Conservation (phyloP, 805 yeast species). For the Cyberlindnera galapagoensis region DNA sequence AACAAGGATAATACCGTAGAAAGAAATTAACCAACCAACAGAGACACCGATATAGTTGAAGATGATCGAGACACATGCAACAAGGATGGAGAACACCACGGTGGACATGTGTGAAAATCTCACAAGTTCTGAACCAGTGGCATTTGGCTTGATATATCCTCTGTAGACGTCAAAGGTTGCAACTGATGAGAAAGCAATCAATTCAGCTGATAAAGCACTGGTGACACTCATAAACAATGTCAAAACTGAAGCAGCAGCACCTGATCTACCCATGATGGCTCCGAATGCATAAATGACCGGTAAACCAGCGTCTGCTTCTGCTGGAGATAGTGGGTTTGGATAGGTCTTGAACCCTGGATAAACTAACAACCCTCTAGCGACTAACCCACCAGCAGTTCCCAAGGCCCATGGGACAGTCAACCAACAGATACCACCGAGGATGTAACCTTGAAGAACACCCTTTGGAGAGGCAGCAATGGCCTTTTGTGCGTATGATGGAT, state of each 20-base stretch:
- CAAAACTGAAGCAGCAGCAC: constrained; percentile 34
- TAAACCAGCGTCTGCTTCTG: constrained; percentile 34
- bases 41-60: constrained; percentile 38
- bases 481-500: constrained; percentile 34
- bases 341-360: constrained; percentile 33
- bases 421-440: constrained; percentile 34
- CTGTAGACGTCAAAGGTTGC: constrained; percentile 35
- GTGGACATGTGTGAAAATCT: constrained; percentile 29
- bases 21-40: constrained; percentile 34
- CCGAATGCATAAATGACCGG: constrained; percentile 33
- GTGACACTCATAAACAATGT: constrained; percentile 39
- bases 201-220: constrained; percentile 36
- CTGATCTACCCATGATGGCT: constrained; percentile 41
- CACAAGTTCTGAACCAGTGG: constrained; percentile 33
- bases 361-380: constrained; percentile 28
- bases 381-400: constrained; percentile 33
- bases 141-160: constrained; percentile 33
- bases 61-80: constrained; percentile 32
- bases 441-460: constrained; percentile 30
- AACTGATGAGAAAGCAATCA: constrained; percentile 35
- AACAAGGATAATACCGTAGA: constrained; percentile 33
- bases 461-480: constrained; percentile 36
- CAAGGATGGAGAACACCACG: constrained; percentile 33
- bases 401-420: constrained; percentile 30
- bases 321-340: constrained; percentile 32